A percentile compares a stretch with the other conserved stretches of the same genome.
Conservation (phyloP, 768 basidiomycete species). For the Boletus rubropictus region DNA sequence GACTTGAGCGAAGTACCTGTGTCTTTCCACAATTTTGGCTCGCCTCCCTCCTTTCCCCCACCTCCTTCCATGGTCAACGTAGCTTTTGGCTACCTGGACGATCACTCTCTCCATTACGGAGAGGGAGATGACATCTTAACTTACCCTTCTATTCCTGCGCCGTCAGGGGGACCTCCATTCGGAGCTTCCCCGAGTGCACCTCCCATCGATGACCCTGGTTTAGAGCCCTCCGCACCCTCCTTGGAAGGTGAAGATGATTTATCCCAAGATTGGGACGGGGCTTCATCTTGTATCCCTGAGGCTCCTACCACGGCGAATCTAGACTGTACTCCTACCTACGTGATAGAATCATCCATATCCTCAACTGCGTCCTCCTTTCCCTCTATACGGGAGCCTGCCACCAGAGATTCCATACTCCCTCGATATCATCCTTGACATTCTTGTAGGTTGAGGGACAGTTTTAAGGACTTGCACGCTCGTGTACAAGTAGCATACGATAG, state of each 20-base stretch:
- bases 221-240: conserved; percentile 46
- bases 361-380: neutral
- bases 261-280: conserved; percentile 21
- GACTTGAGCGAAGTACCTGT: conserved; percentile 6
- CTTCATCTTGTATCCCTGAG: conserved; percentile 4
- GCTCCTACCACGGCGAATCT: neutral
- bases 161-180: conserved; percentile 45
- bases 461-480: conserved; percentile 10
- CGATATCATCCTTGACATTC: conserved; percentile 25
- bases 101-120: conserved; percentile 35
- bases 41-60: conserved; percentile 23
- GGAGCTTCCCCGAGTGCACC: conserved; percentile 34
- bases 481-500: conserved; percentile 24
- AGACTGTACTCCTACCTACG: neutral
- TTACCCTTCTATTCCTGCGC: conserved; percentile 33
- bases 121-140: conserved; percentile 27
- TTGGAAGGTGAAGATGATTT: conserved; percentile 21
- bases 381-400: conserved; percentile 1
- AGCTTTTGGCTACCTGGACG: conserved; percentile 31
- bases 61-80: conserved; percentile 40
- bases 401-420: conserved; percentile 22
- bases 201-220: conserved; percentile 22
- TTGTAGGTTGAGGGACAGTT: neutral
- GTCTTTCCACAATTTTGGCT: conserved; percentile 3
- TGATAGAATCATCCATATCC: neutral